Evolutionary conservation across 495 filamentous ascomycete species (phyloP).

Genomic region (Aspergillus egyptiacus): DNA sequence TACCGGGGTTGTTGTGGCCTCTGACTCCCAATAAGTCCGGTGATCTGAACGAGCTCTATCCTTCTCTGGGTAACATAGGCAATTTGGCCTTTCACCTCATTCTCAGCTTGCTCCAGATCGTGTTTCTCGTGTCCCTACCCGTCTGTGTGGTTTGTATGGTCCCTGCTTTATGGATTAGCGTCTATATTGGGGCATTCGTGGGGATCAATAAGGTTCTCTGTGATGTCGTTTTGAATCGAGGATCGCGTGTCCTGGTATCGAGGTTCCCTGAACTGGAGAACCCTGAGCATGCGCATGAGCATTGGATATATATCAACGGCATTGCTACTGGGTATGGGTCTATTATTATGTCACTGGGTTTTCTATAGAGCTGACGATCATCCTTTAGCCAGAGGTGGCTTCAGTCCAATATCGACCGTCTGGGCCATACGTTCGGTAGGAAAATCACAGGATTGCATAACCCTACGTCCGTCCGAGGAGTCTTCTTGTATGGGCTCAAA

Average conservation of each 20-base stretch:
- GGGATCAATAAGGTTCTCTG: constrained; percentile 45
- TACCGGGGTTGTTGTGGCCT: constrained; percentile 51
- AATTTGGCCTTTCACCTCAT: constrained; percentile 46
- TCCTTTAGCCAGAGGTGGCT: constrained; percentile 38
- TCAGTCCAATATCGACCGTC: constrained; percentile 62
- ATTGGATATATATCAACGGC: constrained; percentile 39
- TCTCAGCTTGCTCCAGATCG: constrained; percentile 35
- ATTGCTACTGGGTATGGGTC: constrained; percentile 28
- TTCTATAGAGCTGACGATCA: neutral
- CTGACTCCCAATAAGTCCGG: constrained; percentile 39
- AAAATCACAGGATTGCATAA: constrained; percentile 79
- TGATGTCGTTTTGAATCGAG: constrained; percentile 39
- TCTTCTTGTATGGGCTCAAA: neutral
- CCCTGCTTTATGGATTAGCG: constrained; percentile 47
- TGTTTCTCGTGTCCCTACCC: constrained; percentile 42
- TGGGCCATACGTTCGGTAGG: constrained; percentile 69
- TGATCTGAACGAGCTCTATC: constrained; percentile 52
- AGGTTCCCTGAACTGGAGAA: constrained; percentile 17
- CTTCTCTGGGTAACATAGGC: constrained; percentile 41
- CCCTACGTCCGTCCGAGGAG: constrained; percentile 46
- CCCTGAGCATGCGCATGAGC: constrained; percentile 25
- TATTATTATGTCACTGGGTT: neutral
- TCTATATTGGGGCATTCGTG: constrained; percentile 31
- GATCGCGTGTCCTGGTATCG: constrained; percentile 22
- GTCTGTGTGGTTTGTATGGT: constrained; percentile 37